These are phyloP conservation scores for Amanita phalloides DNA, from an alignment of 768 basidiomycete genomes.

Conservation along the genomic window DNA sequence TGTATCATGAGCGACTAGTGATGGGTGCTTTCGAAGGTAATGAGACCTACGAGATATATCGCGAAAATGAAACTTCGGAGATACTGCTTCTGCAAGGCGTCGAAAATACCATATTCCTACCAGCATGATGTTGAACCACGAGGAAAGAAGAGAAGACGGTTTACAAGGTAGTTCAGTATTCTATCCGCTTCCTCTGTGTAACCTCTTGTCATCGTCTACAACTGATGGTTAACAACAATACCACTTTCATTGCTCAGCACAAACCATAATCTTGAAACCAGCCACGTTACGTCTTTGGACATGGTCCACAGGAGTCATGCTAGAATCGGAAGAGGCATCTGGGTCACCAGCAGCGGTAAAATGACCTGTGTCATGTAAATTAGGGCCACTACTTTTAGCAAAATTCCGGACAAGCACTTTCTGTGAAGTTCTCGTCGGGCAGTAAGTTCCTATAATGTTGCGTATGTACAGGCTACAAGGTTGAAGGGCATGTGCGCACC, in stretches of 20 bases:
- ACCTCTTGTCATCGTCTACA: constrained; percentile 55
- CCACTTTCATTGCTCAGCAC: neutral
- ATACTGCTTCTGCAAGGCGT: constrained; percentile 78
- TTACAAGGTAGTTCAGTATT: constrained; percentile 67
- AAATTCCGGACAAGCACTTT: constrained; percentile 31
- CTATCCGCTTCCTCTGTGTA: constrained; percentile 78
- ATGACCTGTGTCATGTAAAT: constrained; percentile 29
- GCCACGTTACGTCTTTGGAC: constrained; percentile 34
- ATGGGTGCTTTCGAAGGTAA: neutral
- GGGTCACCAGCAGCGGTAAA: constrained; percentile 41
- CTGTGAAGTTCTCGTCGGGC: constrained; percentile 70
- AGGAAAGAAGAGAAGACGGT: neutral
- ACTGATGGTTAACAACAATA: neutral
- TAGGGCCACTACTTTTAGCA: neutral
- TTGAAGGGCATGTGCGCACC: constrained; percentile 27
- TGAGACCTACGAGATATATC: constrained; percentile 57
- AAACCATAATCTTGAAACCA: constrained; percentile 61
- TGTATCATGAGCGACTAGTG: neutral
- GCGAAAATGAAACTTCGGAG: constrained; percentile 80
- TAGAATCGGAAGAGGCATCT: constrained; percentile 24
- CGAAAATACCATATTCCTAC: constrained; percentile 80
- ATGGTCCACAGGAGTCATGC: constrained; percentile 17
- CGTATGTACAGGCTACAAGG: neutral
- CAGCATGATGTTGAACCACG: neutral
- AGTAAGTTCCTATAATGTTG: constrained; percentile 48